These are phyloP conservation scores for Hymenochaete sp. DNA, from an alignment of 1,284 basidiomycete species.

Conservation along the genomic window DNA sequence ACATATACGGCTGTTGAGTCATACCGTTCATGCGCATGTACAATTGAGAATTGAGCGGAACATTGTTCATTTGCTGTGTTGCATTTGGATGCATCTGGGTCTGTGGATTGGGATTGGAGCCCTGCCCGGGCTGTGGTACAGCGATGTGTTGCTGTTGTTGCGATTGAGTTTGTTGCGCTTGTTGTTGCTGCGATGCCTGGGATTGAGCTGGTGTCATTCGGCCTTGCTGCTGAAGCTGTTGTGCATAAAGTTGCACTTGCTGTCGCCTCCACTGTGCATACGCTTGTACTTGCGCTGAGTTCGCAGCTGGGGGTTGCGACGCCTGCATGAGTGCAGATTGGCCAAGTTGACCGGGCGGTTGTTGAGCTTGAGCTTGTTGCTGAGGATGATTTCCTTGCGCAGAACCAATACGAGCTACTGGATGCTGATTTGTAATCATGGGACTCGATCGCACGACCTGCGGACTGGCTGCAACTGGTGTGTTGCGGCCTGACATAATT, in stretches of 20 bases:
- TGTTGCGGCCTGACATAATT: constrained; percentile 13
- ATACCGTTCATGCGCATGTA: not conserved
- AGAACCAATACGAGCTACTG: constrained; percentile 12
- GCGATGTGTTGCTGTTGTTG: constrained; percentile 15
- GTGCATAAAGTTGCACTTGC: too few species aligned
- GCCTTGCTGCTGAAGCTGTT: constrained; percentile 17
- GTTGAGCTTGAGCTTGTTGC: constrained; percentile 21
- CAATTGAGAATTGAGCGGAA: too few species aligned
- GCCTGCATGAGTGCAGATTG: too few species aligned
- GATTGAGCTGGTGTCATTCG: constrained; percentile 8
- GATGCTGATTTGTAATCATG: constrained; percentile 21
- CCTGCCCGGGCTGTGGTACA: constrained; percentile 20
- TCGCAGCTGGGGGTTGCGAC: too few species aligned
- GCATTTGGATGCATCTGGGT: constrained; percentile 15
- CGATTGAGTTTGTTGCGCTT: constrained; percentile 2
- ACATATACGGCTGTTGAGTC: constrained; percentile 4
- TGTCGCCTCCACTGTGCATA: too few species aligned
- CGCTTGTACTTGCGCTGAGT: constrained; percentile 15
- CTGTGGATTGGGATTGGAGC: constrained; percentile 23
- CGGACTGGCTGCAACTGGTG: constrained; percentile 7
- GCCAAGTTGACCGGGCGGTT: not conserved
- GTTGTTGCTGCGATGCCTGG: constrained; percentile 16
- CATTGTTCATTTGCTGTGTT: too few species aligned
- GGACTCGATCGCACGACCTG: constrained; percentile 22
- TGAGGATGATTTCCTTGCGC: constrained; percentile 11